Evolutionary conservation across 1,284 basidiomycete genomes (phyloP).

Genomic region (Neolentinus lepideus): DNA sequence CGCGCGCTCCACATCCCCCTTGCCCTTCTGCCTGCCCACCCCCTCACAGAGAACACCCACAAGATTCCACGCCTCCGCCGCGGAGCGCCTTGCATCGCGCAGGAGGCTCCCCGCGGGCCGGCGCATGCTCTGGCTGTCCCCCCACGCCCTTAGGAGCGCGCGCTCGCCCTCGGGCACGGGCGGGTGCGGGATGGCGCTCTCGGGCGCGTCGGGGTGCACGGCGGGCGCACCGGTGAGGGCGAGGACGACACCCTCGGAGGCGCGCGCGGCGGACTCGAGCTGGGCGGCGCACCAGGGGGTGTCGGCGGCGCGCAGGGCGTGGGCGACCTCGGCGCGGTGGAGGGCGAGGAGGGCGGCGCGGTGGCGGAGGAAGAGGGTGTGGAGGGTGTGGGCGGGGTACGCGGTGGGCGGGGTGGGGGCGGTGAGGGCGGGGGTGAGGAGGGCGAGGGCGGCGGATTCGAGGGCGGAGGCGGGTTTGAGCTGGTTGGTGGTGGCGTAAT

Average conservation of each 20-base stretch:
- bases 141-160: constrained; percentile 35
- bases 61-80: constrained; percentile 64
- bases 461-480: constrained; percentile 61
- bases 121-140: constrained; percentile 39
- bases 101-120: constrained; percentile 53
- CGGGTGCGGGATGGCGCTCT: constrained; percentile 31
- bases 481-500: constrained; percentile 59
- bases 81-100: constrained; percentile 62
- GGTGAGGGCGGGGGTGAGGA: constrained; percentile 59
- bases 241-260: constrained; percentile 59
- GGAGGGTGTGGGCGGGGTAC: constrained; percentile 53
- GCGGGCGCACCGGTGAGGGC: constrained; percentile 40
- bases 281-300: not conserved
- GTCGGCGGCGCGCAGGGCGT: constrained; percentile 36
- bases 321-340: constrained; percentile 70
- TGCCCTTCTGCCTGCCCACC: constrained; percentile 11
- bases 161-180: constrained; percentile 36
- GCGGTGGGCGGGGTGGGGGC: constrained; percentile 34
- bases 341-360: constrained; percentile 67
- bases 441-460: constrained; percentile 58
- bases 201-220: constrained; percentile 28
- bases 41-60: constrained; percentile 40
- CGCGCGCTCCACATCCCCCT: constrained; percentile 18
- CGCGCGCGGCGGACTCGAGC: constrained; percentile 43
- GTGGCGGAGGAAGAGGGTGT: constrained; percentile 64